Conservation (phyloP, 768 basidiomycete genomes). For the Chalciporus chontae region DNA sequence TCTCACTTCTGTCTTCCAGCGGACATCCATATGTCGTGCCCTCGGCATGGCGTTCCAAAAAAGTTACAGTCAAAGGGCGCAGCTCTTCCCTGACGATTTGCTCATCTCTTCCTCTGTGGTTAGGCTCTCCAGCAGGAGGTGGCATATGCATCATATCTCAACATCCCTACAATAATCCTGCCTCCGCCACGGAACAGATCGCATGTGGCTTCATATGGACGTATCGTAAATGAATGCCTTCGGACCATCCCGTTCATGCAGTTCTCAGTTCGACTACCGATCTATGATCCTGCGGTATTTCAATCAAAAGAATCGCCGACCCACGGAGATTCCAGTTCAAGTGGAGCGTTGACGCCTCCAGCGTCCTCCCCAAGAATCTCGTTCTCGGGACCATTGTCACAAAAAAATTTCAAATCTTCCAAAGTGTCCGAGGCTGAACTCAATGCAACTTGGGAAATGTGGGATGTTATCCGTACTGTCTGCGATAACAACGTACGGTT, state of each 20-base stretch:
- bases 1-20: conserved; percentile 6
- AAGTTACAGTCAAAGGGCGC: conserved; percentile 17
- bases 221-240: conserved; percentile 79
- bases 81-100: conserved; percentile 8
- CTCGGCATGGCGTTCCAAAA: conserved; percentile 14
- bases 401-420: conserved; percentile 26
- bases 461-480: conserved; percentile 89
- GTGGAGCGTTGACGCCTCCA: conserved; percentile 22
- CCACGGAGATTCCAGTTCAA: conserved; percentile 27
- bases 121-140: conserved; percentile 93
- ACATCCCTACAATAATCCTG: conserved; percentile 78
- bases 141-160: conserved; percentile 89
- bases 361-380: conserved; percentile 16
- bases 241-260: conserved; percentile 67
- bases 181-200: conserved; percentile 84
- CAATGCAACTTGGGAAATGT: conserved; percentile 94
- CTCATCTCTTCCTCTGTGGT: conserved; percentile 14
- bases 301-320: conserved; percentile 35
- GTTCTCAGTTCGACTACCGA: conserved; percentile 78
- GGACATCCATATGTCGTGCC: conserved; percentile 10
- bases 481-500: conserved; percentile 81
- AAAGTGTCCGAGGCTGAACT: conserved; percentile 52
- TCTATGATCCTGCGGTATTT: conserved; percentile 70
- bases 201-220: conserved; percentile 88
- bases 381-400: conserved; percentile 20